Evolutionary conservation across 2,329 filamentous ascomycete genomes (phyloP).

Genomic region (Onygenales sp.): DNA sequence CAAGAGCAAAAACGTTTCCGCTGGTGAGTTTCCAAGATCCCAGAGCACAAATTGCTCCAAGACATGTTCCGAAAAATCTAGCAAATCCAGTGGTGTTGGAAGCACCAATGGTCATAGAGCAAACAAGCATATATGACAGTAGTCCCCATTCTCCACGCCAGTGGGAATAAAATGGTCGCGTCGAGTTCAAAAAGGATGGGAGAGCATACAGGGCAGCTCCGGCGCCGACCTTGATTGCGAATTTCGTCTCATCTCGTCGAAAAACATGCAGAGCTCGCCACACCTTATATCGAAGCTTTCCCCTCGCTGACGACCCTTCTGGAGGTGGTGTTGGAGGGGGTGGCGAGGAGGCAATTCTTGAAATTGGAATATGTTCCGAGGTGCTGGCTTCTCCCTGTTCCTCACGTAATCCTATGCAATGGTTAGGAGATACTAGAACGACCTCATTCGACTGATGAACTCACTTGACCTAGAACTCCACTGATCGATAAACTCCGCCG

Average conservation of each 20-base stretch:
- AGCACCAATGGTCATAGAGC: constrained; percentile 93
- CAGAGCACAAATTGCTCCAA: constrained; percentile 68
- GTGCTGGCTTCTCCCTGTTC: not conserved
- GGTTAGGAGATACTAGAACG: not conserved
- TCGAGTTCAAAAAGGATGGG: constrained; percentile 72
- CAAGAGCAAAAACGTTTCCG: constrained; percentile 66
- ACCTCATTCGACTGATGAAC: not conserved
- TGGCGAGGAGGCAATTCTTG: constrained; percentile 6
- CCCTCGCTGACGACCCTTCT: constrained; percentile 10
- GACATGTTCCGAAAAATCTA: constrained; percentile 74
- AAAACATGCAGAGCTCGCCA: constrained; percentile 49
- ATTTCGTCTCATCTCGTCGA: constrained; percentile 58
- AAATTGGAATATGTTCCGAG: not conserved
- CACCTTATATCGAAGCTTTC: constrained; percentile 37
- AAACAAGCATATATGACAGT: constrained; percentile 95
- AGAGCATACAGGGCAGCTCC: constrained; percentile 83
- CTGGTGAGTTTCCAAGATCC: constrained; percentile 67
- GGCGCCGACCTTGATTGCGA: constrained; percentile 86
- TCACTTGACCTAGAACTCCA: not conserved
- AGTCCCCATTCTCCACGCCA: constrained; percentile 97
- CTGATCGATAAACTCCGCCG: not conserved
- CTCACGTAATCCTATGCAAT: constrained; percentile 12
- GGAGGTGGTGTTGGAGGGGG: not conserved
- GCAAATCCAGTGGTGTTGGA: constrained; percentile 87
- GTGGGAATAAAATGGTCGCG: constrained; percentile 68